Percentiles rank a stretch among this genome's conserved stretches.
Evolutionary conservation across 257 asterid species (phyloP).

Genomic region (Apocynum venetum): DNA sequence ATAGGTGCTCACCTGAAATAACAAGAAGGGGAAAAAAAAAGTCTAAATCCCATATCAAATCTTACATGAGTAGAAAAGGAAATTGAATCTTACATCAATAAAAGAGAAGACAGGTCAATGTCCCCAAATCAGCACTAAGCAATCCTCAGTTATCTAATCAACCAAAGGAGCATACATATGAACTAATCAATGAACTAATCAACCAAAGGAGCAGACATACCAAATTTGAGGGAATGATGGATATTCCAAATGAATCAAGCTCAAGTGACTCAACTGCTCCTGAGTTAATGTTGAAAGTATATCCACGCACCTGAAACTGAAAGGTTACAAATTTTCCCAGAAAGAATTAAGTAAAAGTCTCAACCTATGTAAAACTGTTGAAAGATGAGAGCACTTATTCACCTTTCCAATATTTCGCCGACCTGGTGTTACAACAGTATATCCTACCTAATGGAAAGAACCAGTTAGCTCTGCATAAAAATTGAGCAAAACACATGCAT

Average conservation of each 20-base stretch:
- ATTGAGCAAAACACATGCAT: background rate
- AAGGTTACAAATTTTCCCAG: slow-evolving; percentile 9
- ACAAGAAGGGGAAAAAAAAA: background rate
- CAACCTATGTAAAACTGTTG: background rate
- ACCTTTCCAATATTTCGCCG: slow-evolving; percentile 58
- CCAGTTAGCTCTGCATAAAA: background rate
- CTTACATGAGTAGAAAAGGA: background rate
- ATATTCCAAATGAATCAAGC: slow-evolving; percentile 70
- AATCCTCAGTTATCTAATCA: background rate
- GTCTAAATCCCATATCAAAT: background rate
- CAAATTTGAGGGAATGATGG: slow-evolving; percentile 66
- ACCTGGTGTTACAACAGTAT: slow-evolving; percentile 48
- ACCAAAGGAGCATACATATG: slow-evolving; percentile 24
- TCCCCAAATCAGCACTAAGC: background rate
- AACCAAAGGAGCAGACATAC: slow-evolving; percentile 30
- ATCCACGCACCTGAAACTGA: slow-evolving; percentile 59
- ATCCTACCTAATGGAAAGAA: slow-evolving; percentile 53
- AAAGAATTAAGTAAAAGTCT: background rate
- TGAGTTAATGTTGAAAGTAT: slow-evolving; percentile 51
- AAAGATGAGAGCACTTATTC: slow-evolving; percentile 10
- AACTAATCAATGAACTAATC: no score
- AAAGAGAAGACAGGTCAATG: background rate
- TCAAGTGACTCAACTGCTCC: slow-evolving; percentile 57
- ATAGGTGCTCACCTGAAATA: slow-evolving; percentile 61
- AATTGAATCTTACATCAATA: background rate